Evolutionary conservation across 208 protist genomes (phyloP).

Genomic region (Trichomonas tenax): DNA sequence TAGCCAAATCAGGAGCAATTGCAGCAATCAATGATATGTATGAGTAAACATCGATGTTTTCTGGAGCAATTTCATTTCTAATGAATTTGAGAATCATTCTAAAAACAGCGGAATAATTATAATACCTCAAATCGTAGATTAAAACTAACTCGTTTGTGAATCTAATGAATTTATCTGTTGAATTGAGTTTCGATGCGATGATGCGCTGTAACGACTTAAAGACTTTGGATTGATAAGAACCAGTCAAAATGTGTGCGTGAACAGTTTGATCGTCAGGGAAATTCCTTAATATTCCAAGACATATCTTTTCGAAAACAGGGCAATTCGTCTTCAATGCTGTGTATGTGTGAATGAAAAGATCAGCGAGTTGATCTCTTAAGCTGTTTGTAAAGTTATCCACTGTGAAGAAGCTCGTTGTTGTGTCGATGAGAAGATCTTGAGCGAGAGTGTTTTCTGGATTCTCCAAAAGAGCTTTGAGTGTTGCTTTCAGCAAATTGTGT

Average conservation of each 20-base stretch:
- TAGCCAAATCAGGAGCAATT: not conserved
- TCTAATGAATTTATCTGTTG: not conserved
- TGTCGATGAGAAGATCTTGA: not conserved
- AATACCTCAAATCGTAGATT: not conserved
- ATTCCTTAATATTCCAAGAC: not conserved
- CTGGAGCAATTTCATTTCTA: not conserved
- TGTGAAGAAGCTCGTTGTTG: not conserved
- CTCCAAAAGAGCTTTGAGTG: not conserved
- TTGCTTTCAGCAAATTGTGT: not conserved
- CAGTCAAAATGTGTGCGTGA: not conserved
- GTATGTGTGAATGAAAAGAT: not conserved
- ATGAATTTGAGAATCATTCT: not conserved
- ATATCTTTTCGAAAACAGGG: not conserved
- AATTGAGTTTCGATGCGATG: not conserved
- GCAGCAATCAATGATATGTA: not conserved
- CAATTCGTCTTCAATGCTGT: not conserved
- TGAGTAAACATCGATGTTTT: not conserved
- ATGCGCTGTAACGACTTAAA: not conserved
- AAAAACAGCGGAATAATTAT: not conserved
- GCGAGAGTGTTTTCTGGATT: not conserved
- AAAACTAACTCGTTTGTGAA: not conserved
- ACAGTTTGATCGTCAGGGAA: not conserved
- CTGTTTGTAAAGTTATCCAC: not conserved
- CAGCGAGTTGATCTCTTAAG: not conserved
- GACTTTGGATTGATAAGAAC: not conserved